phyloP scores from a whole-genome alignment of 192 early-diverging fungal genomes.

The Chytriomyces sp. region DNA sequence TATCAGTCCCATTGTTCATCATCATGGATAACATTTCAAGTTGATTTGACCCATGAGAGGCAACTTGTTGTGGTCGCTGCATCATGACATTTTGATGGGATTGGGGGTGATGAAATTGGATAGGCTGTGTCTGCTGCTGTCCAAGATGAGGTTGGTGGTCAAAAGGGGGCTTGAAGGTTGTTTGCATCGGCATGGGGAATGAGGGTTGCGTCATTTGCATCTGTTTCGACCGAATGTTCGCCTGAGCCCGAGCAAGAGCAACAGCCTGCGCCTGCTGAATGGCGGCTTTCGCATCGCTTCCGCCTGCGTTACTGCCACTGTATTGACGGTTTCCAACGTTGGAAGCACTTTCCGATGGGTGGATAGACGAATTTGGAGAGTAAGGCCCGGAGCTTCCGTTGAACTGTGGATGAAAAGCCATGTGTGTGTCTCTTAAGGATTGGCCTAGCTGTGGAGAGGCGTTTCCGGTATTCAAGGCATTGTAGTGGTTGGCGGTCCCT shows the following conservation, averaged over 20 bases:
- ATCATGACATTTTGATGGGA: too few relatives aligned
- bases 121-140: too few relatives aligned
- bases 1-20: background rate
- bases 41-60: background rate
- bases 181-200: background rate
- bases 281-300: background rate
- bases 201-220: background rate
- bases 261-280: slow-evolving; percentile 14
- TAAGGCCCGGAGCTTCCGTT: background rate
- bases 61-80: background rate
- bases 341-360: slow-evolving; percentile 21
- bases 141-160: too few relatives aligned
- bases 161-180: background rate
- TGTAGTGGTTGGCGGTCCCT: slow-evolving; percentile 1
- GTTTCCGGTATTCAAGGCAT: background rate
- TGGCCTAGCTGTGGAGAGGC: background rate
- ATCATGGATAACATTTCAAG: background rate
- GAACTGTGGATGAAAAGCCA: background rate
- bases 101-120: background rate
- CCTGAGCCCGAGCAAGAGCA: slow-evolving; percentile 21
- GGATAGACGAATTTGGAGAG: slow-evolving; percentile 26
- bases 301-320: background rate
- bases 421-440: background rate
- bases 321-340: slow-evolving; percentile 16
- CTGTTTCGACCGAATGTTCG: slow-evolving; percentile 11